phyloP scores from a whole-genome alignment of 805 yeast species.

The Naumovozyma dairenensis region DNA sequence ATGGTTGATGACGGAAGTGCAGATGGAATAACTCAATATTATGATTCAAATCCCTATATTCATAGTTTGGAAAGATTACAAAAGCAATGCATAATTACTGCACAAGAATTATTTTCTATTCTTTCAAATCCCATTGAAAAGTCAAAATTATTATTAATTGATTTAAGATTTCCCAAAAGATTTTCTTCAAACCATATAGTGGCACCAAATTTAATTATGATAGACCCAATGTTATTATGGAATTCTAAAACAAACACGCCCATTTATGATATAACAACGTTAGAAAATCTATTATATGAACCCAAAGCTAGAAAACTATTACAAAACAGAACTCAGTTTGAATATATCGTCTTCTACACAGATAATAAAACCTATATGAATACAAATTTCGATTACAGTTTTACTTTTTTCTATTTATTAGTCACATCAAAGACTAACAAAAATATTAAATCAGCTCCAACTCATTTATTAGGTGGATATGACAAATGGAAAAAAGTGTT shows the following conservation, averaged over 20 bases:
- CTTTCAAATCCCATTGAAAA: conserved; percentile 40
- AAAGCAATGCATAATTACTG: conserved; percentile 44
- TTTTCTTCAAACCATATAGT: conserved; percentile 31
- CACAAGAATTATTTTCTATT: conserved; percentile 35
- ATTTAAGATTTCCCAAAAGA: conserved; percentile 30
- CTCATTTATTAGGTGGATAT: conserved; percentile 36
- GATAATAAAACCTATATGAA: conserved; percentile 29
- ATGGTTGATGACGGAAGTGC: conserved; percentile 25
- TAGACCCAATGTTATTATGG: conserved; percentile 33
- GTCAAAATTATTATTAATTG: conserved; percentile 28
- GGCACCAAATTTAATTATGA: conserved; percentile 30
- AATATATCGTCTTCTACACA: conserved; percentile 32
- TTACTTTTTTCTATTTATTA: conserved; percentile 24
- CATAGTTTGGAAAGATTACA: conserved; percentile 23
- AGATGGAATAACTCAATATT: conserved; percentile 6
- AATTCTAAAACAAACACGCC: conserved; percentile 20
- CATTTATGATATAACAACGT: conserved; percentile 25
- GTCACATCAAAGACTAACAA: conserved; percentile 14
- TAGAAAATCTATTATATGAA: conserved; percentile 23
- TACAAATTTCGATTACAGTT: conserved; percentile 26
- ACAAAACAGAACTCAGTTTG: conserved; percentile 25
- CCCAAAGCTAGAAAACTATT: conserved; percentile 24
- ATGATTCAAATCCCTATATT: conserved; percentile 14
- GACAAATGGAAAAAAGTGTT: conserved; percentile 34
- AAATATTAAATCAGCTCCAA: conserved; percentile 18